A percentile compares a stretch with the other conserved stretches of the same genome.
These are phyloP conservation scores for Carpinus viminea DNA, from an alignment of 306 rosid genomes.

Conservation along the genomic window DNA sequence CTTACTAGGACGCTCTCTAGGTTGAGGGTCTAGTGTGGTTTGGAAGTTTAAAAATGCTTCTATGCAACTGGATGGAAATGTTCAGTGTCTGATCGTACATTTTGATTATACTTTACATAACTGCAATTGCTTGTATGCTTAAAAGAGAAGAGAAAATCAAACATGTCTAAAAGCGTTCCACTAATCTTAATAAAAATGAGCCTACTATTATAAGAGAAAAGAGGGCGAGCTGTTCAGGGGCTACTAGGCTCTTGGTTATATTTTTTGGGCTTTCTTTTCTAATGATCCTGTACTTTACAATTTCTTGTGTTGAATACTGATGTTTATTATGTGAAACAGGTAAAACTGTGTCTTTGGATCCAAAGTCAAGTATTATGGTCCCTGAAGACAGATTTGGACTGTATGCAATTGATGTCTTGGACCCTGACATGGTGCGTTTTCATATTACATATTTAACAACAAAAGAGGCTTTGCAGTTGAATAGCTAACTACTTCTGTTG, in stretches of 20 bases:
- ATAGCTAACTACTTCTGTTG: not conserved
- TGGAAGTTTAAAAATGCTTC: not conserved
- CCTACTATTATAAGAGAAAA: no score
- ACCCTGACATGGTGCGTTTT: conserved; percentile 85
- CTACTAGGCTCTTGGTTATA: not conserved
- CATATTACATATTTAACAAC: not conserved
- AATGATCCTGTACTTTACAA: not conserved
- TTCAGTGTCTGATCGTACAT: not conserved
- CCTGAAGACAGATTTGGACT: conserved; percentile 94
- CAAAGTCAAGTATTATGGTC: conserved; percentile 57
- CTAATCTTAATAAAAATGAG: no score
- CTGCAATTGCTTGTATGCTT: conserved; percentile 2
- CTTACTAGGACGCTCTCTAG: not conserved
- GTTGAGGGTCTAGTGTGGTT: not conserved
- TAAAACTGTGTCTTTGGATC: conserved; percentile 64
- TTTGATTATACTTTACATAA: not conserved
- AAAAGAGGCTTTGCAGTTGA: not conserved
- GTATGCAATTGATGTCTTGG: conserved; percentile 76
- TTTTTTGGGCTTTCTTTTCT: not conserved
- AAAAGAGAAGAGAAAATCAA: not conserved
- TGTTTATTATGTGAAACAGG: conserved; percentile 53
- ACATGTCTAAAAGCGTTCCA: no score
- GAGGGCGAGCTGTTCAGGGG: no score
- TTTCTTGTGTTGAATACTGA: not conserved
- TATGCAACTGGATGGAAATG: not conserved